Conservation (phyloP, 2,329 filamentous ascomycete species). For the Rutstroemia sp. region DNA sequence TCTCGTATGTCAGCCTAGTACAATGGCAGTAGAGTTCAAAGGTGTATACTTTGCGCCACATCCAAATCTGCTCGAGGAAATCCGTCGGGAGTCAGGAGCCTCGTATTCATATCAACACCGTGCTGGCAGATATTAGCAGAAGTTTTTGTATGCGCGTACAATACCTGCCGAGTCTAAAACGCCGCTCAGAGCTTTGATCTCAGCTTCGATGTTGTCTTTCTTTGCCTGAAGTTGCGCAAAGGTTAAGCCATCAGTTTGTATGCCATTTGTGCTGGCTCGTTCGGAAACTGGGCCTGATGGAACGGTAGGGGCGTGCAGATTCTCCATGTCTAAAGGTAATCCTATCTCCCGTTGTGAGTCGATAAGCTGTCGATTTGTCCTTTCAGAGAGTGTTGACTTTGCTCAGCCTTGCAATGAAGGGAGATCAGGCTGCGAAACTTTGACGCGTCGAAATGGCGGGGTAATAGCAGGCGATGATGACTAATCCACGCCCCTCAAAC, state of each 20-base stretch:
- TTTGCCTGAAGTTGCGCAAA: slow-evolving; percentile 74
- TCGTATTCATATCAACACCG: slow-evolving; percentile 85
- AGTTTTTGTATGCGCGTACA: neutral
- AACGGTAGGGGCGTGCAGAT: slow-evolving; percentile 63
- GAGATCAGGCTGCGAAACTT: slow-evolving; percentile 16
- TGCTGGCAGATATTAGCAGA: slow-evolving; percentile 50
- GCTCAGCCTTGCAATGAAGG: slow-evolving; percentile 5
- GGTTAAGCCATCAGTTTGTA: slow-evolving; percentile 54
- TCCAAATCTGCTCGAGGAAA: slow-evolving; percentile 92
- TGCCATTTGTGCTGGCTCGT: slow-evolving; percentile 49
- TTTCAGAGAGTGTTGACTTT: neutral
- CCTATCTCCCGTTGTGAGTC: slow-evolving; percentile 20
- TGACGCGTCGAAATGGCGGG: slow-evolving; percentile 7
- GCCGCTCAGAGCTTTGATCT: slow-evolving; percentile 74
- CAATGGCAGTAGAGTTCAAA: neutral
- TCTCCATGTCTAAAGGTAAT: slow-evolving; percentile 45
- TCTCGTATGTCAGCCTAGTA: neutral
- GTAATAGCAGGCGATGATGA: neutral
- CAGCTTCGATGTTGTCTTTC: slow-evolving; percentile 78
- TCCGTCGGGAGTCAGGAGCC: slow-evolving; percentile 79
- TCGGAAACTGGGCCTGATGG: slow-evolving; percentile 69
- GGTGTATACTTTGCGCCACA: slow-evolving; percentile 73
- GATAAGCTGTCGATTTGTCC: neutral
- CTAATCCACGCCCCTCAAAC: neutral
- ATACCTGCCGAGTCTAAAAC: slow-evolving; percentile 77